These are phyloP conservation scores for Bisporella sp. DNA, from an alignment of 2,329 filamentous ascomycete genomes.

Conservation along the genomic window DNA sequence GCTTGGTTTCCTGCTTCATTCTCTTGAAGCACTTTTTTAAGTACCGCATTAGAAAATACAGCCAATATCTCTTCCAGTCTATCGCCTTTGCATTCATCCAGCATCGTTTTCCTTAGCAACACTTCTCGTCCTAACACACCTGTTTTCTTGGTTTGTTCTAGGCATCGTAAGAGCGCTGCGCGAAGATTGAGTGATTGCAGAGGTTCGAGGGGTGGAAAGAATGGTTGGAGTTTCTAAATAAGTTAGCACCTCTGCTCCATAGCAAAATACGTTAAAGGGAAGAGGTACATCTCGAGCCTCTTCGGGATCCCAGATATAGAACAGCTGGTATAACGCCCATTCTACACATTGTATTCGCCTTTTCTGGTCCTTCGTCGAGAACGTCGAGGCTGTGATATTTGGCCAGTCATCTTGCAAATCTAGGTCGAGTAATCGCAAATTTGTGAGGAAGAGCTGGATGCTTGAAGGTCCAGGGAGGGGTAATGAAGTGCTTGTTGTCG, in stretches of 20 bases:
- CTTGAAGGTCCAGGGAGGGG: slow-evolving; percentile 37
- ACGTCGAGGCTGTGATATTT: slow-evolving; percentile 60
- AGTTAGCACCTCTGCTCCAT: no score
- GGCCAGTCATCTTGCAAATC: slow-evolving; percentile 77
- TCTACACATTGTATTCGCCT: slow-evolving; percentile 76
- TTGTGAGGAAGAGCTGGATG: slow-evolving; percentile 68
- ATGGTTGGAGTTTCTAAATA: slow-evolving; percentile 72
- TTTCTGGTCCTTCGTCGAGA: slow-evolving; percentile 68
- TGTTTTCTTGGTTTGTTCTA: slow-evolving; percentile 84
- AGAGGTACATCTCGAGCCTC: slow-evolving; percentile 62
- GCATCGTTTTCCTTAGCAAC: slow-evolving; percentile 84
- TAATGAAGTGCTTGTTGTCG: slow-evolving; percentile 6
- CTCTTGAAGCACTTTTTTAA: slow-evolving; percentile 59
- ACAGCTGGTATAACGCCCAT: slow-evolving; percentile 86
- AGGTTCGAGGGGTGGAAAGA: slow-evolving; percentile 86
- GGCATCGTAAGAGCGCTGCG: slow-evolving; percentile 69
- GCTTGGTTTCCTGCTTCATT: slow-evolving; percentile 37
- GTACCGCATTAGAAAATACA: slow-evolving; percentile 73
- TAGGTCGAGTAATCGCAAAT: slow-evolving; percentile 75
- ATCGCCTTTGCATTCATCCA: slow-evolving; percentile 93
- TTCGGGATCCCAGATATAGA: slow-evolving; percentile 73
- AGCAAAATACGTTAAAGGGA: background rate
- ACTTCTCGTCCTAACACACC: slow-evolving; percentile 73
- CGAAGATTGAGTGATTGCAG: slow-evolving; percentile 88
- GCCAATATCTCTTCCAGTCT: slow-evolving; percentile 81